These are phyloP conservation scores for Leptosphaerulina australis DNA, from an alignment of 2,329 filamentous ascomycete species.

Conservation along the genomic window DNA sequence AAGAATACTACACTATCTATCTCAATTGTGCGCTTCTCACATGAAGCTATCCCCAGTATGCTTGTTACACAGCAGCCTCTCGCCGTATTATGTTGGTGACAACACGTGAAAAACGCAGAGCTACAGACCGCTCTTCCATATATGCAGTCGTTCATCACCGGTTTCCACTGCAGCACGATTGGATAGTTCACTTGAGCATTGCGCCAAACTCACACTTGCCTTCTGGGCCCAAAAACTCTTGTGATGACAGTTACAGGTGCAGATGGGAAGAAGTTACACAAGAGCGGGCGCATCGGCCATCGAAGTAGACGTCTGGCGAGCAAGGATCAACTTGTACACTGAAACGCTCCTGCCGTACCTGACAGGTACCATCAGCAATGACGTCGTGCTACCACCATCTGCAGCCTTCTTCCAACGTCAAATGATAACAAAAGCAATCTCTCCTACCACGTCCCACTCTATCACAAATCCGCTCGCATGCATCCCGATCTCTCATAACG, in stretches of 20 bases:
- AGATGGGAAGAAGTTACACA: constrained; percentile 7
- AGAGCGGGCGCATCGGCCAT: constrained; percentile 8
- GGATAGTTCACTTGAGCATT: not conserved
- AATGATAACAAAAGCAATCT: constrained; percentile 8
- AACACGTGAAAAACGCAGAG: constrained; percentile 4
- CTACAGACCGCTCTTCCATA: constrained; percentile 12
- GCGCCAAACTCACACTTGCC: not conserved
- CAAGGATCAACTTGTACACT: constrained; percentile 13
- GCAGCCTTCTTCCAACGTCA: constrained; percentile 6
- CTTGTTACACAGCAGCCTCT: constrained; percentile 10
- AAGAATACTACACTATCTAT: not conserved
- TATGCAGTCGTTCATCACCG: constrained; percentile 11
- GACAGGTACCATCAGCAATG: constrained; percentile 12
- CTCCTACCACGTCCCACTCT: not conserved
- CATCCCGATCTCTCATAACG: not conserved
- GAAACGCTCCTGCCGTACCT: constrained; percentile 14
- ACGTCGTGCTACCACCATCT: constrained; percentile 4
- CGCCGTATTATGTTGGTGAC: constrained; percentile 1
- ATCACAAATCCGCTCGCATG: constrained; percentile 5
- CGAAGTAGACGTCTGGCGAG: constrained; percentile 4
- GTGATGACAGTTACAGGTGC: not conserved
- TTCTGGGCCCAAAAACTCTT: not conserved
- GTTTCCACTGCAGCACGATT: not conserved
- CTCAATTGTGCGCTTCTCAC: not conserved
- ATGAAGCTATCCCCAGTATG: not conserved